Evolutionary conservation across 1,284 basidiomycete genomes (phyloP).

Genomic region (Pascua sp.): DNA sequence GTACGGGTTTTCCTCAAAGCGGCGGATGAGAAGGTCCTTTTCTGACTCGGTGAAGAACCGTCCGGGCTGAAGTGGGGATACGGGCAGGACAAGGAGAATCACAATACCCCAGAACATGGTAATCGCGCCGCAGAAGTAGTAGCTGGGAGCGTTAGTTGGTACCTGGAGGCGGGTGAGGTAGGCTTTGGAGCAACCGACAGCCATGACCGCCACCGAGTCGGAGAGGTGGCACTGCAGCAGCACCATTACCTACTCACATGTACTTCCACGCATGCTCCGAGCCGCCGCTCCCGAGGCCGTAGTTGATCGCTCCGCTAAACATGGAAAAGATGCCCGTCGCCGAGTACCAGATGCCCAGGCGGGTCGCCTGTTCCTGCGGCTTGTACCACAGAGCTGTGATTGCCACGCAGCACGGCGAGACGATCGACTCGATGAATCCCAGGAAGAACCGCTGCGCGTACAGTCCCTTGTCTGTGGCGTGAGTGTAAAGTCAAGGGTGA

Average conservation of each 20-base stretch:
- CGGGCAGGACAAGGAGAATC: conserved; percentile 50
- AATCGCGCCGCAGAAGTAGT: conserved; percentile 52
- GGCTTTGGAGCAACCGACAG: too few species aligned
- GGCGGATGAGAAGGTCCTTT: conserved; percentile 42
- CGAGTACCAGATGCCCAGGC: conserved; percentile 54
- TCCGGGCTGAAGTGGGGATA: conserved; percentile 46
- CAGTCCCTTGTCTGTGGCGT: conserved; percentile 43
- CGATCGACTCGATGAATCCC: conserved; percentile 50
- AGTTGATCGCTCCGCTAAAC: conserved; percentile 54
- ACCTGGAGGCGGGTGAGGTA: not conserved
- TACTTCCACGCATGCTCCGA: conserved; percentile 53
- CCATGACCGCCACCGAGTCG: too few species aligned
- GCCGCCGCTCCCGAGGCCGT: conserved; percentile 49
- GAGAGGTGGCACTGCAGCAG: too few species aligned
- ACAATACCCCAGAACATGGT: conserved; percentile 53
- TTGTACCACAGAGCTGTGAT: conserved; percentile 55
- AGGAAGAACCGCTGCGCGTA: conserved; percentile 53
- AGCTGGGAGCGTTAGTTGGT: conserved; percentile 17
- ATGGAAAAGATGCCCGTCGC: conserved; percentile 51
- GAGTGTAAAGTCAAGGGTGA: not conserved
- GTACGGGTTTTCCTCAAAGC: conserved; percentile 46
- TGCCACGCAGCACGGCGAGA: conserved; percentile 54
- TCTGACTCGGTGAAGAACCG: conserved; percentile 47
- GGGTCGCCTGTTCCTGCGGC: conserved; percentile 44
- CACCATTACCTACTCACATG: conserved; percentile 30